Base-by-base conservation (phyloP, 2,329 filamentous ascomycete species). In the Colletotrichum sublineola region DNA sequence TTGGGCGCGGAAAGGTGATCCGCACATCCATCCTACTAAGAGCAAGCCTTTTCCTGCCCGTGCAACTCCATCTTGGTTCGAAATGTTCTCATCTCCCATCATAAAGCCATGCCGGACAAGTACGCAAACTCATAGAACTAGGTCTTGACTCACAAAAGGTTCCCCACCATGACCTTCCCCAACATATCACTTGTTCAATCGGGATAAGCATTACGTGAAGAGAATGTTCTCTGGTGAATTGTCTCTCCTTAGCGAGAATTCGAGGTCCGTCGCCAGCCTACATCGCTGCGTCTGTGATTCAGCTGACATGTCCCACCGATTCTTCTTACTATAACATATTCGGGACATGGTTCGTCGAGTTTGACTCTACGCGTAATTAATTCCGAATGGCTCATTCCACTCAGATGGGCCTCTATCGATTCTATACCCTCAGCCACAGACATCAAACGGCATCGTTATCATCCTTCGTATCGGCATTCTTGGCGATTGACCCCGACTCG, bases 391-490 rank as follows among this genome's bases (percentile, higher is more conserved):
- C 31, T 14, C 33, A 56, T 6, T 9, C 6, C 18, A n/a, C 20
- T 18, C 4, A n/a, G 3, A 5, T 1, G 38, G 31, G 31, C 31
- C 11, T 12, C 33, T 12, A 36, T 20, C 1, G 1, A n/a, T 15
- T 1, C 24, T 8, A 52, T 1, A 9, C 12, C 46, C 46, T 6
- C 7, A 33, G 5, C 9, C 24, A 3, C 15, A 31, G 12, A 38
- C 44, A 48, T 70, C 42, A 73, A 20, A 73, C 66, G 7, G 52
- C 33, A 31, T 72, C 50, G 9, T 64, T 42, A 7, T 57, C 66
- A 24, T 73, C 70, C 55, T 73, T 73, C 18, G 18, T 33, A 36
- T 50, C 52, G 29, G 50, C 9, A 1, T 60, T 60, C 55, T 73
- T 73, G 31, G 31, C 33, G 5, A 65, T 61, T 1, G 66, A 73